Evolutionary conservation across 192 early-diverging fungal genomes (phyloP).

Genomic region (Coemansia sp.): DNA sequence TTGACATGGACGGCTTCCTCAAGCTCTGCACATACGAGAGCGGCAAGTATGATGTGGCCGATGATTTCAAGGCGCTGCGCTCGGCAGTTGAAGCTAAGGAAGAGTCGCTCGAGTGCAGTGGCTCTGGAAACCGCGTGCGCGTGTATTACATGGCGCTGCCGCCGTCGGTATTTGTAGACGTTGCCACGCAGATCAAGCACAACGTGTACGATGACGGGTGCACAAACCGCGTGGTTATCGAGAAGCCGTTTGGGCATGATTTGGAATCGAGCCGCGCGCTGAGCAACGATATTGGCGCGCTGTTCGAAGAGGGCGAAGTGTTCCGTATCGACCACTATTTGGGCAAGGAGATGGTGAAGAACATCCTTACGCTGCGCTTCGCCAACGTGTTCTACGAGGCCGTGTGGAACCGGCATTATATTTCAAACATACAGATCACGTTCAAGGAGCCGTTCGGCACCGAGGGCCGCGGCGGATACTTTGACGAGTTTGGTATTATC

Average conservation of each 20-base stretch:
- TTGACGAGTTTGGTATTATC: constrained; percentile 99
- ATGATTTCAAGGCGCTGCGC: constrained; percentile 71
- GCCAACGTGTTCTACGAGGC: constrained; percentile 93
- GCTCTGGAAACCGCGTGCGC: constrained; percentile 54
- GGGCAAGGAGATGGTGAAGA: constrained; percentile 99
- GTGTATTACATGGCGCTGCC: constrained; percentile 97
- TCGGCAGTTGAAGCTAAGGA: constrained; percentile 62
- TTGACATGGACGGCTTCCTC: constrained; percentile 62
- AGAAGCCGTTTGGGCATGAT: constrained; percentile 98
- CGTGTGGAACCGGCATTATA: constrained; percentile 85
- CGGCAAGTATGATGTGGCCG: constrained; percentile 50
- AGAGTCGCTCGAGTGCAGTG: background rate
- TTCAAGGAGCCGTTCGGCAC: constrained; percentile 98
- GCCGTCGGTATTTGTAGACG: constrained; percentile 90
- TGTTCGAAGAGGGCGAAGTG: constrained; percentile 91
- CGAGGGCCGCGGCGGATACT: constrained; percentile 96
- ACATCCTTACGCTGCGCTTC: constrained; percentile 90
- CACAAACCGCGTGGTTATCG: constrained; percentile 86
- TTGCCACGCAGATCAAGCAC: constrained; percentile 69
- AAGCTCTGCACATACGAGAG: constrained; percentile 69
- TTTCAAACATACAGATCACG: constrained; percentile 94
- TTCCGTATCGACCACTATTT: constrained; percentile 99
- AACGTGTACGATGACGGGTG: constrained; percentile 65
- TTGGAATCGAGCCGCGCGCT: constrained; percentile 77
- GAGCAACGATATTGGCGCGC: constrained; percentile 62